Conservation (phyloP, 495 filamentous ascomycete genomes). For the Parachaetomium inaequale region DNA sequence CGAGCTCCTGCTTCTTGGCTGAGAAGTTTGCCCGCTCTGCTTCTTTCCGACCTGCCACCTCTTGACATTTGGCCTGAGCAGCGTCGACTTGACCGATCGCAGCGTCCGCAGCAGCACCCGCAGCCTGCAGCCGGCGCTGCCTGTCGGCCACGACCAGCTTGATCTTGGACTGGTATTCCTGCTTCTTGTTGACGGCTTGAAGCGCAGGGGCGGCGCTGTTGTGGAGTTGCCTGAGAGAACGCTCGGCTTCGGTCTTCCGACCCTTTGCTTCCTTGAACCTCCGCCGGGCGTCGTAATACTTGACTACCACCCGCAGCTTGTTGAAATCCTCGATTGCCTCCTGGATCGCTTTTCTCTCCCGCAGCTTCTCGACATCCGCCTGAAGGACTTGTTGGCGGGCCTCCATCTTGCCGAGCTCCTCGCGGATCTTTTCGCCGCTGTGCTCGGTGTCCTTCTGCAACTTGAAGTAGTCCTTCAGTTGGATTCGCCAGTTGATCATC, state of each 20-base stretch:
- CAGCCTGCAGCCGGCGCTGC: conserved; percentile 46
- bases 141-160: conserved; percentile 50
- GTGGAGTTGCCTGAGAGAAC: conserved; percentile 55
- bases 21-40: conserved; percentile 54
- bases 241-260: conserved; percentile 43
- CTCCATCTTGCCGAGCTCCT: conserved; percentile 62
- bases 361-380: conserved; percentile 78
- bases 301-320: conserved; percentile 58
- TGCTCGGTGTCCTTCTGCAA: conserved; percentile 63
- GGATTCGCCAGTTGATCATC: conserved; percentile 74
- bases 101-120: conserved; percentile 52
- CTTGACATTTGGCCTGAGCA: conserved; percentile 52
- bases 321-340: conserved; percentile 63
- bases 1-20: conserved; percentile 51
- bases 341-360: conserved; percentile 67
- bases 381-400: conserved; percentile 71
- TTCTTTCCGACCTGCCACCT: conserved; percentile 35
- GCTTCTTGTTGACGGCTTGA: conserved; percentile 60
- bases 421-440: conserved; percentile 56
- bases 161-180: conserved; percentile 52
- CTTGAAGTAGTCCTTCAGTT: conserved; percentile 65
- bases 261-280: conserved; percentile 46
- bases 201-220: conserved; percentile 64
- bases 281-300: conserved; percentile 51
- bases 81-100: conserved; percentile 48